Base-by-base conservation (phyloP, 352 stramenopile species). In the Hyaloperonospora brassicae region DNA sequence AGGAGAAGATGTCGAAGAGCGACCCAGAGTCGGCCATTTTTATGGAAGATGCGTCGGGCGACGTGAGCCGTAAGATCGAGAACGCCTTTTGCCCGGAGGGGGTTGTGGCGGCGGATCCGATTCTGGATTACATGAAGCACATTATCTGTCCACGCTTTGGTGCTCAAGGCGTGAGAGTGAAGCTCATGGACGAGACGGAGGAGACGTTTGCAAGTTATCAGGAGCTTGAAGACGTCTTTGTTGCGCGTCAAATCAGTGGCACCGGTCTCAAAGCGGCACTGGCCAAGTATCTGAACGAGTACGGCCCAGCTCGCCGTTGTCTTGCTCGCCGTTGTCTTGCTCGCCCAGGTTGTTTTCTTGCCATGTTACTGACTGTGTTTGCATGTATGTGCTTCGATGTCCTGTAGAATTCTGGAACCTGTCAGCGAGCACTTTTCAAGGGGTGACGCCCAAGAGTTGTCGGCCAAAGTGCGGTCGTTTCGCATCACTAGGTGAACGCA, bases 1-100 rank as follows among this genome's bases (percentile, higher is more conserved):
- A 99, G 70, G 95, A 98, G 65, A 99, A 99, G 75, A 99, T 99
- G 97, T 97, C 82, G 57, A 99, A 99, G 78, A 98, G 89, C 56
- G 95, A 99, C 82, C 96, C 96, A 5, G 95, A 98, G 79, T 97
- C 83, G 46, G 89, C 89, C 17, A 97, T 99, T 59, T 99, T 99
- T 70, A 99, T 99, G 97, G 97, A 99, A 64, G 95, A 98, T 71
- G 84, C 85, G 2, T 76, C 67, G 1, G 91, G 94, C 44, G 91
- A 98, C 64, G 93, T 98, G 30, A 94, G 96, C 65, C 89, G 84
- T 60, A 99, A 99, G 81, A 95, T 99, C 57, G 97, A 97, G 63
- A 98, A 98, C 63, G 95, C 96, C 6, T 99, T 97, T 62, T 99
- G 97, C 54, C 96, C 90, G 0, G 84, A 88, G 21, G 83, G 80